These are phyloP conservation scores for Kodamaea lidongshanica DNA, from an alignment of 805 yeast species.

Conservation along the genomic window DNA sequence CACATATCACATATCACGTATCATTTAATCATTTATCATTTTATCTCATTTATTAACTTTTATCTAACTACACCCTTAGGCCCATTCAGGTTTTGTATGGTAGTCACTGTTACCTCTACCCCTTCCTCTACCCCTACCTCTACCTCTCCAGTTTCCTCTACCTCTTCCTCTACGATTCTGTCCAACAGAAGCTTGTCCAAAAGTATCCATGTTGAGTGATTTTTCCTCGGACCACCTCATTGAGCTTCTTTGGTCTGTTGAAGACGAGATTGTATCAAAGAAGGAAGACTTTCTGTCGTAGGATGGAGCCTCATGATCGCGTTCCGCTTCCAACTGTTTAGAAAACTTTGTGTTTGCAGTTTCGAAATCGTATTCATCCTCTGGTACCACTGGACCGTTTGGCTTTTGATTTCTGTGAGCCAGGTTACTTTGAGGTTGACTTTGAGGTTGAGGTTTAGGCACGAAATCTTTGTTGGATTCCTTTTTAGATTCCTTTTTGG, in stretches of 20 bases:
- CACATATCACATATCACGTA: too few relatives aligned
- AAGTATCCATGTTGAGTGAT: slow-evolving; percentile 69
- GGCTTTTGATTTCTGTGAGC: slow-evolving; percentile 2
- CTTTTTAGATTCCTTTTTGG: too few relatives aligned
- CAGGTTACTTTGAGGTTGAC: slow-evolving; percentile 13
- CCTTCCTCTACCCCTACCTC: slow-evolving; percentile 16
- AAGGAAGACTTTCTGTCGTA: slow-evolving; percentile 83
- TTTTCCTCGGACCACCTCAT: slow-evolving; percentile 73
- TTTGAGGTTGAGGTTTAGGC: slow-evolving; percentile 6
- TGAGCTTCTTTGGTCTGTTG: slow-evolving; percentile 42
- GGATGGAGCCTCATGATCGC: slow-evolving; percentile 23
- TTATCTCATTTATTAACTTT: background rate
- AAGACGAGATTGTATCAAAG: slow-evolving; percentile 78
- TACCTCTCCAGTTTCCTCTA: slow-evolving; percentile 25
- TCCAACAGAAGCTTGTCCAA: slow-evolving; percentile 61
- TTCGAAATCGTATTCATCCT: slow-evolving; percentile 69
- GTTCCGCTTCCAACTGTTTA: slow-evolving; percentile 38
- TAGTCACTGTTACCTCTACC: slow-evolving; percentile 21
- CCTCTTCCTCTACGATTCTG: slow-evolving; percentile 22
- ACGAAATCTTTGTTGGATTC: background rate
- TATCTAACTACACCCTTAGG: slow-evolving; percentile 5
- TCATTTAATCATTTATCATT: background rate
- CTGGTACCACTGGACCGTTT: slow-evolving; percentile 35
- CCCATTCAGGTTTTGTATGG: slow-evolving; percentile 16
- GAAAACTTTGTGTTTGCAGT: slow-evolving; percentile 66